Evolutionary conservation across 75 land plant species (phyloP), one percentile per base, ranked within the genome.

Genomic region (Pinus tabuliformis): DNA sequence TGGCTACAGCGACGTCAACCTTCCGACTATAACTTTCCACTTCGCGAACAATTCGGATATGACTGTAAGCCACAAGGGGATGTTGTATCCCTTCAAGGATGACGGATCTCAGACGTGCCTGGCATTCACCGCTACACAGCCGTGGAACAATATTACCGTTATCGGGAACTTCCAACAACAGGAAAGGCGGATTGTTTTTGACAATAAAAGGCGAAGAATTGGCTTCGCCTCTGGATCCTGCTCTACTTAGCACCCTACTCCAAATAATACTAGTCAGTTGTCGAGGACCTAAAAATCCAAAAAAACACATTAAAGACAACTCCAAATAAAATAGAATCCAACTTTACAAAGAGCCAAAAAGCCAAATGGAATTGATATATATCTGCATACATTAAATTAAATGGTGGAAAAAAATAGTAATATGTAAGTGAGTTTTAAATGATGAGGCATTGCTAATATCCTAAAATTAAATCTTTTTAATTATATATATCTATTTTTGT

Each of bases 81-180:
- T 86, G 3, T 58, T 90, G 12, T 73, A 58, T 39, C 70, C 17
- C 2, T 30, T 17, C 7, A 63, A 30, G 14, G 5, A 36, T 5
- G 73, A 56, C 36, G 13, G 14, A 1, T 61, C 75, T 21, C 85
- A 76, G 64, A 70, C 78, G 1, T 95, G 98, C 77, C 76, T 95
- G 58, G 93, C 98, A 1, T 89, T 95, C 42, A 91, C 95, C 4
- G 18, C 70, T 22, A 73, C n/a, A n/a, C n/a, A n/a, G n/a, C n/a
- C n/a, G n/a, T n/a, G n/a, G n/a, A n/a, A n/a, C 79, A 7, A 15
- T 15, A 8, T 15, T 9, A 15, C 8, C 66, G 11, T 86, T 72
- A 73, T 85, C 39, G 87, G 87, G 52, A 82, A 83, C 76, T 42
- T 78, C 70, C 84, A 85, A 81, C 84, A 85, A 36, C 80, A 85